Evolutionary conservation across 1,284 basidiomycete genomes (phyloP), one percentile per base, ranked within the genome.

Genomic region (Irpex rosettiformis): DNA sequence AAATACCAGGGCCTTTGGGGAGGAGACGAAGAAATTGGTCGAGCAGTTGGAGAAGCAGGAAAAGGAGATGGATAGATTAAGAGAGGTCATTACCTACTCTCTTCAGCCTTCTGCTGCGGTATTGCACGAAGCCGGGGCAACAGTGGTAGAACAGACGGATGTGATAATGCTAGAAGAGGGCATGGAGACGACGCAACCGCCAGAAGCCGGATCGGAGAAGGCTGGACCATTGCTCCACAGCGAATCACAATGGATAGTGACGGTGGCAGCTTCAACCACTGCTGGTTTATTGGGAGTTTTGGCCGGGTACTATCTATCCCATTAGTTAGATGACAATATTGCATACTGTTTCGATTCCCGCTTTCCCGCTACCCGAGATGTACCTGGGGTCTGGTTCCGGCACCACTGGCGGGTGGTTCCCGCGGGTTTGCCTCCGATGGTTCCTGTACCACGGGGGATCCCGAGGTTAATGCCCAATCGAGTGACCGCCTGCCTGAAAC

Each of bases 31-130:
- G 52, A 77, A 77, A 54, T 72, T 91, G 57, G 73, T 75, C 27
- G 70, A 73, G 52, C 77, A 80, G 61, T 71, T 91, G 63, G 78
- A 77, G 42, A 75, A 73, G 56, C 88, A 90, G 66, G 79, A 76
- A 57, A 62, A 61, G 52, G 25, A 74, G 49, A 61, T 79, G 28
- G 61, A 65, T 5, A 60, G 68, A 57, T 56, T 79, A 55, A 61
- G 72, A 57, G 64, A 70, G 48, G 68, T 61, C 47, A 64, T 66
- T n/a, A 60, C 67, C 48, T 61, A 66, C 42, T 56, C 62, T 21
- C 58, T 59, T 28, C 59, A 62, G 40, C 56, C 45, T 13, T 8
- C 55, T 25, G 27, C 53, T n/a, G 43, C 21, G 2, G 11, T 37
- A 16, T 16, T 37, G 33, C 33, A 37, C 33, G 33, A 37, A 37